Evolutionary conservation across 257 asterid genomes (phyloP).

Genomic region (Nicotiana paniculata): DNA sequence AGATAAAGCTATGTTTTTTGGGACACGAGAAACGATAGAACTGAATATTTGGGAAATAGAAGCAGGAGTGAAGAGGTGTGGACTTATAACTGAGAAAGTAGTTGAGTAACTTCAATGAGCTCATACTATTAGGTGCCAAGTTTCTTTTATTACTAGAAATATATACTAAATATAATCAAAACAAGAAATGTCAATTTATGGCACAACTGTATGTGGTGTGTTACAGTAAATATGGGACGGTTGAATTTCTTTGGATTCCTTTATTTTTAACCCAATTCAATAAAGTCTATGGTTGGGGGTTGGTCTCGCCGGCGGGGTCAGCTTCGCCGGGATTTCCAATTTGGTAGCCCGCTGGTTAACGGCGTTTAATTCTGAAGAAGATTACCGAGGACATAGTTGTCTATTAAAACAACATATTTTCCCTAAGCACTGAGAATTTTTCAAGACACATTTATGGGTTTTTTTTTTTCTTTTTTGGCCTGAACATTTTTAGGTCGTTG

Average conservation of each 20-base stretch:
- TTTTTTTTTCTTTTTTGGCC: too few species aligned
- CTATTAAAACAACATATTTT: background rate
- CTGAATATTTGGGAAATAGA: conserved; percentile 6
- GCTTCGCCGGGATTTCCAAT: background rate
- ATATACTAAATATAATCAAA: background rate
- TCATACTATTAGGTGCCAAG: conserved; percentile 41
- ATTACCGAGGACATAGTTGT: background rate
- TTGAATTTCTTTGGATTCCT: background rate
- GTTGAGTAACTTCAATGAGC: conserved; percentile 38
- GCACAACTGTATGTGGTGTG: background rate
- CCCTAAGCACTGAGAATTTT: background rate
- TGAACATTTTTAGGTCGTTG: too few species aligned
- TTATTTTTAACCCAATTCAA: background rate
- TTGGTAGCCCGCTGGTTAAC: background rate
- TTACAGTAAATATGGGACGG: background rate
- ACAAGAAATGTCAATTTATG: conserved; percentile 3
- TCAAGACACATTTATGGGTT: too few species aligned
- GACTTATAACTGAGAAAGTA: conserved; percentile 15
- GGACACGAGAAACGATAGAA: conserved; percentile 1
- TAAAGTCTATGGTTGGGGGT: background rate
- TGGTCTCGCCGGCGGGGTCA: background rate
- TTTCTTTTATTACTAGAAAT: conserved; percentile 1
- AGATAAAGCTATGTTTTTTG: conserved; percentile 8
- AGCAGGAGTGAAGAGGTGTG: conserved; percentile 8
- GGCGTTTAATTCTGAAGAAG: background rate